phyloP scores from a whole-genome alignment of 2,329 filamentous ascomycete genomes.

The Anisogramma anomala region DNA sequence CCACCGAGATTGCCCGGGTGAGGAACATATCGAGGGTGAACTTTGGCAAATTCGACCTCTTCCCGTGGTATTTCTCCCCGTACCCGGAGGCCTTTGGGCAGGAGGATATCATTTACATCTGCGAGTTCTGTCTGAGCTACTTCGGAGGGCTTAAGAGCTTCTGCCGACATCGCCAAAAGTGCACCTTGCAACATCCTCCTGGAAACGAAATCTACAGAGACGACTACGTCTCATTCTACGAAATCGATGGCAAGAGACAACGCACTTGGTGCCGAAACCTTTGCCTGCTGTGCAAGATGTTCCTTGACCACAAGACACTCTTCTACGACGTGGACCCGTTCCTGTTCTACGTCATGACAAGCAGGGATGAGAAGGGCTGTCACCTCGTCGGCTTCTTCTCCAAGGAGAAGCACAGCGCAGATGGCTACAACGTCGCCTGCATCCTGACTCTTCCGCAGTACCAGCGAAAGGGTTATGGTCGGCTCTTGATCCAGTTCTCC shows the following conservation, averaged over 20 bases:
- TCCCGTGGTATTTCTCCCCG: constrained; percentile 98
- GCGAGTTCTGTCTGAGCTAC: constrained; percentile 93
- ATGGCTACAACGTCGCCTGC: constrained; percentile 96
- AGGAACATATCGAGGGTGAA: constrained; percentile 90
- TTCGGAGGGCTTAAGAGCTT: constrained; percentile 78
- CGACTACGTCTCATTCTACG: constrained; percentile 87
- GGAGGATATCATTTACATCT: constrained; percentile 86
- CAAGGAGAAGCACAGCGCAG: constrained; percentile 94
- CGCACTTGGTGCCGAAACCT: constrained; percentile 95
- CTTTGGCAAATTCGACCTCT: constrained; percentile 83
- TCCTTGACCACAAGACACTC: constrained; percentile 93
- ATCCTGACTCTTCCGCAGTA: constrained; percentile 95
- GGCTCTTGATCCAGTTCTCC: constrained; percentile 89
- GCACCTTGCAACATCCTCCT: constrained; percentile 79
- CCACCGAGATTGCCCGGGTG: constrained; percentile 89
- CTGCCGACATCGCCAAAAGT: constrained; percentile 76
- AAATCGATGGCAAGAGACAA: constrained; percentile 90
- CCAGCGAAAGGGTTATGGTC: constrained; percentile 86
- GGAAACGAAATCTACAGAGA: constrained; percentile 98
- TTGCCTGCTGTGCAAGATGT: constrained; percentile 89
- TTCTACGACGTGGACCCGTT: constrained; percentile 99
- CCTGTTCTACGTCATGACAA: constrained; percentile 96
- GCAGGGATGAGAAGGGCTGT: constrained; percentile 75
- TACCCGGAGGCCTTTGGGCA: constrained; percentile 85
- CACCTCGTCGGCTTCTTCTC: constrained; percentile 99